A percentile compares a stretch with the other conserved stretches of the same genome.
Evolutionary conservation across 2,329 filamentous ascomycete species (phyloP).

Genomic region (Gnomoniopsis smithogilvyi): DNA sequence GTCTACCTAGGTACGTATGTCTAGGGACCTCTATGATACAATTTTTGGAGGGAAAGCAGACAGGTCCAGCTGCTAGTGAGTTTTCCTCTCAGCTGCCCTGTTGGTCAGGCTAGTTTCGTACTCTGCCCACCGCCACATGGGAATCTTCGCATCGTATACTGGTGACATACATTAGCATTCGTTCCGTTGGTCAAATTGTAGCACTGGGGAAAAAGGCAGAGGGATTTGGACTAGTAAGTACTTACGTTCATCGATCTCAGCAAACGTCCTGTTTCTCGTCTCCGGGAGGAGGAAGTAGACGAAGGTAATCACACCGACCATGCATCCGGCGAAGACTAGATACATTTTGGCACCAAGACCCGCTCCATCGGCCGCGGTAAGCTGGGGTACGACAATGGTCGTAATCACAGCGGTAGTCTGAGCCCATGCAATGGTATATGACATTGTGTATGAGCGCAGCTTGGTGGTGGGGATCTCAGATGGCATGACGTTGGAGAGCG

Average conservation of each 20-base stretch:
- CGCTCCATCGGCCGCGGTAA: slow-evolving; percentile 22
- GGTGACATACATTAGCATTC: not conserved
- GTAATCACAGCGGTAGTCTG: slow-evolving; percentile 35
- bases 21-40: not conserved
- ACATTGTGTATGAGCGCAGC: slow-evolving; percentile 26
- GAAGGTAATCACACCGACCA: slow-evolving; percentile 10
- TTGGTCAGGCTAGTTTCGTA: slow-evolving; percentile 7
- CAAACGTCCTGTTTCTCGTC: slow-evolving; percentile 12
- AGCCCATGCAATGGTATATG: slow-evolving; percentile 32
- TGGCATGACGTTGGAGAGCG: slow-evolving; percentile 31
- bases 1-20: not conserved
- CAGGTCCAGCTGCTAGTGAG: not conserved
- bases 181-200: not conserved
- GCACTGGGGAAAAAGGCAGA: not conserved
- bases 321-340: slow-evolving; percentile 15
- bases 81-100: slow-evolving; percentile 6
- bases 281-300: slow-evolving; percentile 15
- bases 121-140: slow-evolving; percentile 9
- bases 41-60: not conserved
- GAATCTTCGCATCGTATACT: slow-evolving; percentile 13
- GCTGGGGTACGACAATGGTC: slow-evolving; percentile 33
- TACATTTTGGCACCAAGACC: slow-evolving; percentile 17
- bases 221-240: not conserved
- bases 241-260: slow-evolving; percentile 13
- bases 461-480: slow-evolving; percentile 27